Evolutionary conservation across 2,329 filamentous ascomycete species (phyloP).

Genomic region (Epicoccum sorghinum): DNA sequence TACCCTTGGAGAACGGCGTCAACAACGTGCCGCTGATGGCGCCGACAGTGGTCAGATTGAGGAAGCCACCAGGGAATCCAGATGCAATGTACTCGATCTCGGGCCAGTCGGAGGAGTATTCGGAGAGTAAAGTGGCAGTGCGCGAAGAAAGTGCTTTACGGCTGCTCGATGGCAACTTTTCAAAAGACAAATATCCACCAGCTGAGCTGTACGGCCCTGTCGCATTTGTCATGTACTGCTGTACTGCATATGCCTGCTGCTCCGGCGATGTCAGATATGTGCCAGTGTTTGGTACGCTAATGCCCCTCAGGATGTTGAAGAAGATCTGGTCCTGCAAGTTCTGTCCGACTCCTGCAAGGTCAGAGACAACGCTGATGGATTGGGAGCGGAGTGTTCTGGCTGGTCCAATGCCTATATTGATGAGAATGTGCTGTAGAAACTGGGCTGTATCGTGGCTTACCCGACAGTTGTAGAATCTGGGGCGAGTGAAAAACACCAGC

Average conservation of each 20-base stretch:
- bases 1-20: slow-evolving; percentile 32
- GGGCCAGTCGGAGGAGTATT: slow-evolving; percentile 26
- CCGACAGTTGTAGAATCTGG: slow-evolving; percentile 48
- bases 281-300: slow-evolving; percentile 28
- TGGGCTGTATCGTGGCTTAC: too few species aligned
- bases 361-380: slow-evolving; percentile 27
- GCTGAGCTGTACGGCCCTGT: slow-evolving; percentile 29
- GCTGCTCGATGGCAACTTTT: slow-evolving; percentile 23
- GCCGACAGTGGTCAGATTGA: slow-evolving; percentile 19
- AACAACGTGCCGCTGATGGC: slow-evolving; percentile 23
- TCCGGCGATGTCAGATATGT: slow-evolving; percentile 22
- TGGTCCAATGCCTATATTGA: slow-evolving; percentile 39
- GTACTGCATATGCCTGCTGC: slow-evolving; percentile 18
- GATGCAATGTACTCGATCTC: slow-evolving; percentile 29
- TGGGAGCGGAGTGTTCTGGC: slow-evolving; percentile 15
- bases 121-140: slow-evolving; percentile 17
- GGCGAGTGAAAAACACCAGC: slow-evolving; percentile 51
- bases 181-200: slow-evolving; percentile 29
- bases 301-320: slow-evolving; percentile 25
- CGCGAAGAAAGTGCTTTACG: slow-evolving; percentile 15
- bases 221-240: slow-evolving; percentile 21
- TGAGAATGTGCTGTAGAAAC: too few species aligned
- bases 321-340: slow-evolving; percentile 33
- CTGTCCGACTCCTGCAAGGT: slow-evolving; percentile 38
- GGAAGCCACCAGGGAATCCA: slow-evolving; percentile 23